Evolutionary conservation across 768 basidiomycete genomes (phyloP), one percentile per base, ranked within the genome.

Genomic region (Obba rivulosa): DNA sequence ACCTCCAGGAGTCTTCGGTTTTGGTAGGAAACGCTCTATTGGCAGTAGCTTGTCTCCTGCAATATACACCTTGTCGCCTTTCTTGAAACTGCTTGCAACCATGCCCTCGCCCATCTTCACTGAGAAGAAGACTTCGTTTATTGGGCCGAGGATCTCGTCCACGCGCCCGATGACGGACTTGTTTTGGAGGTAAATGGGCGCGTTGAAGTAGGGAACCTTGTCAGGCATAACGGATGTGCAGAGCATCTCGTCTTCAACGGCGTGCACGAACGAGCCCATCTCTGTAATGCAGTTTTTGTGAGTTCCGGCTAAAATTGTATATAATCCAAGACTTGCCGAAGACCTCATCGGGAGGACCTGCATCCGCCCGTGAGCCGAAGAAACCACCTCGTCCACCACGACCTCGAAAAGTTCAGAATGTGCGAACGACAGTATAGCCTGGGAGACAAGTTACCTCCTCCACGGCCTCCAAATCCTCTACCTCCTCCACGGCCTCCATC

Each of bases 201-300:
- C 94, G 66, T 99, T 99, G 80, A 99, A 99, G 69, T 93, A 95
- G 0, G 96, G 96, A 22, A 99, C 92, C 73, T 90, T 95, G 69
- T 94, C 85, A 2, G 85, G 69, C 63, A 91, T 77, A 17, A 81
- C 68, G 3, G 93, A 92, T 7, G 83, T 75, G 66, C 96, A 99
- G 43, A 99, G 77, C 95, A 99, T 98, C 65, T 99, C 94, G 51
- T 91, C 92, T 70, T 99, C 95, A 35, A 98, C 95, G 13, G 94
- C 87, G 64, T 98, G 96, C 25, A 92, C 63, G 65, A 98, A 96
- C 1, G 85, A 72, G 48, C 94, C 93, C 72, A 95, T 84, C 72
- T 96, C 94, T 96, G 58, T 22, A n/a, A 20, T n/a, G 22, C 8
- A 42, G 2, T 18, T 17, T 34, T 22, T 34, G 24, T 34, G 35